Evolutionary conservation across 2,329 filamentous ascomycete species (phyloP), one percentile per base, ranked within the genome.

Genomic region (Lasiodiplodia sp.): DNA sequence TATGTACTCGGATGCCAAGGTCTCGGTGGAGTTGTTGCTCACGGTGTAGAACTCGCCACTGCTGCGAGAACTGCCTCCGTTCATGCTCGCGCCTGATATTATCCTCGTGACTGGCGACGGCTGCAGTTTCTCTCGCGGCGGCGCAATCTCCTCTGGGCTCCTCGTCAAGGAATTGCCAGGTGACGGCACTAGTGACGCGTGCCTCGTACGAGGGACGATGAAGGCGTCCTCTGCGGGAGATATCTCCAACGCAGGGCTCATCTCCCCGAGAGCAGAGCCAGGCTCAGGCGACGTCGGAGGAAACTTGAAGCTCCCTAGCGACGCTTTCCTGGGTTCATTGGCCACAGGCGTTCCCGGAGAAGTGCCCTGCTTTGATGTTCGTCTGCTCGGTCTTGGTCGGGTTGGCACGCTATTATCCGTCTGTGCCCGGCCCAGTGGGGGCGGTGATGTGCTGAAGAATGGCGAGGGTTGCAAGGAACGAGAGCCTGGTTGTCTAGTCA

Each of bases 21-120:
- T 99, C 78, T 99, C 96, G 18, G 92, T 93, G 7, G 96, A 98
- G 76, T 97, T 91, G 77, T 98, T 97, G 82, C 95, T 97, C 78
- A 95, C 82, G 0, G 94, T 94, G 79, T 97, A 98, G 75, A 98
- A 96, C 75, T 99, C 96, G 66, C 92, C 92, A 77, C 96, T 99
- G 71, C 93, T 97, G 73, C 96, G 86, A 28, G 93, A 94, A 34
- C 95, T 98, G 4, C 90, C 66, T 38, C 88, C 88, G 70, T 88
- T 87, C 72, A 92, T 84, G 73, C 92, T 96, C 18, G 91, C 90
- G 38, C 91, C 90, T 3, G 94, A 93, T 66, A 97, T 84, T 64
- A 97, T 89, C 63, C 91, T 85, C 5, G 90, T 87, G 21, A 88
- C 85, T 0, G 90, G 88, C 28, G 86, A 84, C 16, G 66, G 66